A percentile compares a stretch with the other conserved stretches of the same genome.
phyloP scores from a whole-genome alignment of 805 yeast genomes.

The Wickerhamiella kurtzmanii region DNA sequence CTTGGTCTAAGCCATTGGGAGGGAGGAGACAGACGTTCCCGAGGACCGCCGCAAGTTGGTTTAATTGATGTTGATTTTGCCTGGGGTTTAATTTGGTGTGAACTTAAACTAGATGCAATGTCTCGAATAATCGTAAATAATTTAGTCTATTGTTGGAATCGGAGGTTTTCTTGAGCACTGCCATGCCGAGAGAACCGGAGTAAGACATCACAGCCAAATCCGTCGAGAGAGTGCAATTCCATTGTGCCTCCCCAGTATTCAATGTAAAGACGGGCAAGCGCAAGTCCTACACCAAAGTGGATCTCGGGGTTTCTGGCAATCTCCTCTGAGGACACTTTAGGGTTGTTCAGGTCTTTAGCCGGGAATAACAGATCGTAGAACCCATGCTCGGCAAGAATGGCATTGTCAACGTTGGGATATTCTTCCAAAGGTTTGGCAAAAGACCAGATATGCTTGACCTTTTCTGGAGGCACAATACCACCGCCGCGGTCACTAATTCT shows the following conservation, averaged over 20 bases:
- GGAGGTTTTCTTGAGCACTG: slow-evolving; percentile 44
- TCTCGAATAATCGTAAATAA: neutral
- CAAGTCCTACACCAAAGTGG: slow-evolving; percentile 76
- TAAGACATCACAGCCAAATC: slow-evolving; percentile 84
- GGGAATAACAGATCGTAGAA: slow-evolving; percentile 16
- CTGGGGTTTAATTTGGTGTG: neutral
- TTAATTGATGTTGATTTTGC: neutral
- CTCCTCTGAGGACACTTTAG: neutral
- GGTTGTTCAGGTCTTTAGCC: slow-evolving; percentile 8
- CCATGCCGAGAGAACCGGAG: slow-evolving; percentile 71
- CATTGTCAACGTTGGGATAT: slow-evolving; percentile 4
- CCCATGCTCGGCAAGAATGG: slow-evolving; percentile 14
- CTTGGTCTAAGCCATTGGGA: no score
- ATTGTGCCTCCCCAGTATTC: slow-evolving; percentile 95
- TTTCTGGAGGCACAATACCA: slow-evolving; percentile 46
- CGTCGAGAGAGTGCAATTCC: slow-evolving; percentile 70
- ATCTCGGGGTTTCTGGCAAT: slow-evolving; percentile 54
- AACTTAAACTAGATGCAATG: neutral
- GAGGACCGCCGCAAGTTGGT: no score
- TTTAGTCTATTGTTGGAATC: slow-evolving; percentile 53
- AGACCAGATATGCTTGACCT: slow-evolving; percentile 62
- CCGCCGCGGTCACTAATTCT: slow-evolving; percentile 86
- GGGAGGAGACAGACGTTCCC: no score
- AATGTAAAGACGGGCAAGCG: slow-evolving; percentile 84
- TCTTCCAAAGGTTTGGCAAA: slow-evolving; percentile 38